Conservation (phyloP, 176 grass and related monocot genomes). For the Carex pumila region DNA sequence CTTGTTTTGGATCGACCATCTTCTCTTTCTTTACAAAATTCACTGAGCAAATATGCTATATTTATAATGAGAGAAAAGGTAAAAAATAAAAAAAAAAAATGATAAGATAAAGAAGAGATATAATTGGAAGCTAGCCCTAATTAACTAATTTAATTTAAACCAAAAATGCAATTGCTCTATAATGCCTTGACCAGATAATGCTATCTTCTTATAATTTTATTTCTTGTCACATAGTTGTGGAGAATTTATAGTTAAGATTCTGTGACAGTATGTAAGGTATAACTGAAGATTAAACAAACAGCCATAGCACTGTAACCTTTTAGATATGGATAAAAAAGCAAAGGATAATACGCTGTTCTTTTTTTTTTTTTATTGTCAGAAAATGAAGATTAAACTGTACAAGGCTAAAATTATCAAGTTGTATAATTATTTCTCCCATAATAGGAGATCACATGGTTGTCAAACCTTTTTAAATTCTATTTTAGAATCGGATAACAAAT, state of each 20-base stretch:
- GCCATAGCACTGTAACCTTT: not conserved
- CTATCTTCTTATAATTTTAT: too few relatives aligned
- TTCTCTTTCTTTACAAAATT: not conserved
- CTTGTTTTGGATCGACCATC: not conserved
- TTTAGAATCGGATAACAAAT: not conserved
- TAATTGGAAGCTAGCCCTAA: too few relatives aligned
- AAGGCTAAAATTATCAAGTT: not conserved
- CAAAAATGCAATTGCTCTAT: too few relatives aligned
- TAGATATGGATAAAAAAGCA: not conserved
- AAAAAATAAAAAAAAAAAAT: too few relatives aligned
- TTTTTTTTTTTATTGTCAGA: not conserved
- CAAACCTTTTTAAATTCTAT: conserved; percentile 1
- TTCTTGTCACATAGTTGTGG: too few relatives aligned
- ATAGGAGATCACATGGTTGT: not conserved
- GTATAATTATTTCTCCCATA: conserved; percentile 3
- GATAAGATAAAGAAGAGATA: too few relatives aligned
- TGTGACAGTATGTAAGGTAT: not conserved
- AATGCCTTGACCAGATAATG: too few relatives aligned
- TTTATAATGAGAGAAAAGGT: too few relatives aligned
- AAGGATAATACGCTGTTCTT: not conserved
- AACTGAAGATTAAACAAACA: not conserved
- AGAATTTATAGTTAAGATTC: not conserved
- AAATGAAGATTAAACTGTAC: not conserved
- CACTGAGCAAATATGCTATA: too few relatives aligned
- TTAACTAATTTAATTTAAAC: too few relatives aligned